phyloP scores from a whole-genome alignment of 768 basidiomycete genomes.

The Trametes villosa region DNA sequence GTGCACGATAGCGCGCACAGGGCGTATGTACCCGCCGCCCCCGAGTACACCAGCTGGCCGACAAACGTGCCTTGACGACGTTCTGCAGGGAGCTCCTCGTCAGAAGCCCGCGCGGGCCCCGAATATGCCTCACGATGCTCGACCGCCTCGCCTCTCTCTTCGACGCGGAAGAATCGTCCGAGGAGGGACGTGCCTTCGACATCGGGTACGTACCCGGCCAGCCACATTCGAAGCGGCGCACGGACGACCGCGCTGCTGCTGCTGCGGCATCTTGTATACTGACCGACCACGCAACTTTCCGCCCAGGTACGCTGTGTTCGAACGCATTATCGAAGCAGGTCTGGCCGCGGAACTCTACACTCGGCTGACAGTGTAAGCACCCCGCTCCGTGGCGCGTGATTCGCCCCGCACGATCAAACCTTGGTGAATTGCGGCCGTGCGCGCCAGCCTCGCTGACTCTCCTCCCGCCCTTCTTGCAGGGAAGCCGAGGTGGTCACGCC shows the following conservation, averaged over 20 bases:
- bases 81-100: slow-evolving; percentile 54
- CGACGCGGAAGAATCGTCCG: slow-evolving; percentile 67
- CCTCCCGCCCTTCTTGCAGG: slow-evolving; percentile 43
- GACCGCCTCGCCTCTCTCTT: slow-evolving; percentile 73
- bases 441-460: background rate
- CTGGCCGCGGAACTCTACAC: slow-evolving; percentile 63
- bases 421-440: background rate
- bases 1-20: slow-evolving; percentile 58
- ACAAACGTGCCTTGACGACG: slow-evolving; percentile 1
- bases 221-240: slow-evolving; percentile 9
- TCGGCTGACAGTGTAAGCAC: slow-evolving; percentile 61
- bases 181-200: slow-evolving; percentile 73
- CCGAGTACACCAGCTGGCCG: slow-evolving; percentile 10
- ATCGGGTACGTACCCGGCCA: slow-evolving; percentile 57
- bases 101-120: slow-evolving; percentile 57
- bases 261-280: background rate
- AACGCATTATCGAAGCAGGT: slow-evolving; percentile 62
- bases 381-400: background rate
- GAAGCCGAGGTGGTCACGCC: slow-evolving; percentile 76
- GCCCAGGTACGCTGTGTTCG: slow-evolving; percentile 65
- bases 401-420: background rate
- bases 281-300: slow-evolving; percentile 1
- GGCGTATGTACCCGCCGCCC: slow-evolving; percentile 48
- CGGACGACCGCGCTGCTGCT: background rate
- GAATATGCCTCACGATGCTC: slow-evolving; percentile 69